phyloP scores from a whole-genome alignment of 2,329 filamentous ascomycete species.

The Ophiostoma fasciatum region DNA sequence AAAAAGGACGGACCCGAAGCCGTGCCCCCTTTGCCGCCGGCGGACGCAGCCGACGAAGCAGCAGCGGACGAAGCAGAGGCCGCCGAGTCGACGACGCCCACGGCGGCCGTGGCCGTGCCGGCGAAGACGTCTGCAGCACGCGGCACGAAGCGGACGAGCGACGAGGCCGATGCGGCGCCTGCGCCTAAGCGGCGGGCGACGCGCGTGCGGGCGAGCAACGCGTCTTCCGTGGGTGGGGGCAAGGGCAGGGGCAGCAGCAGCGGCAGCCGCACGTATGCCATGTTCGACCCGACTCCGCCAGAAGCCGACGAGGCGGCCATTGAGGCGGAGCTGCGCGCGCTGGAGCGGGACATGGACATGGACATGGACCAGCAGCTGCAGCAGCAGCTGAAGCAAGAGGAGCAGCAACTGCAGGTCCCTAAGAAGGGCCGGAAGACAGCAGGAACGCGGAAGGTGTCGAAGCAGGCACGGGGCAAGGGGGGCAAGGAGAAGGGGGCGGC shows the following conservation, averaged over 20 bases:
- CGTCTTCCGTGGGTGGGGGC: no score
- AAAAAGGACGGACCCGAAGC: slow-evolving; percentile 43
- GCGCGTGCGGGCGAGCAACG: slow-evolving; percentile 30
- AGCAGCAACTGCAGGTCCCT: slow-evolving; percentile 26
- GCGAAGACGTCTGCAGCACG: slow-evolving; percentile 27
- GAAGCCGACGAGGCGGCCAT: slow-evolving; percentile 32
- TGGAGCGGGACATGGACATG: slow-evolving; percentile 34
- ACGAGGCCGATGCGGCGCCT: slow-evolving; percentile 33
- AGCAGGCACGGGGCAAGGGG: slow-evolving; percentile 37
- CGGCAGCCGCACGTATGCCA: no score
- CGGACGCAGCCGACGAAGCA: no score
- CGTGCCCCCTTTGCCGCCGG: no score
- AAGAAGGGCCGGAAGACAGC: slow-evolving; percentile 39
- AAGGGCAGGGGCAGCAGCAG: no score
- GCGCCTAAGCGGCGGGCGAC: slow-evolving; percentile 47
- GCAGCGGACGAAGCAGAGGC: no score
- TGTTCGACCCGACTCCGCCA: slow-evolving; percentile 35
- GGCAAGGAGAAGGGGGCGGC: slow-evolving; percentile 18
- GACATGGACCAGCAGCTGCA: slow-evolving; percentile 14
- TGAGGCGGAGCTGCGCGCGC: slow-evolving; percentile 33
- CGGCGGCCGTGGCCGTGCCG: no score
- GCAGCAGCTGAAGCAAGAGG: slow-evolving; percentile 8
- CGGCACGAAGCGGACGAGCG: slow-evolving; percentile 50
- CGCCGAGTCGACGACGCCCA: no score
- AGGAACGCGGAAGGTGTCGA: slow-evolving; percentile 35